phyloP scores from a whole-genome alignment of 2,329 filamentous ascomycete genomes.

The Eurotiales sp. region DNA sequence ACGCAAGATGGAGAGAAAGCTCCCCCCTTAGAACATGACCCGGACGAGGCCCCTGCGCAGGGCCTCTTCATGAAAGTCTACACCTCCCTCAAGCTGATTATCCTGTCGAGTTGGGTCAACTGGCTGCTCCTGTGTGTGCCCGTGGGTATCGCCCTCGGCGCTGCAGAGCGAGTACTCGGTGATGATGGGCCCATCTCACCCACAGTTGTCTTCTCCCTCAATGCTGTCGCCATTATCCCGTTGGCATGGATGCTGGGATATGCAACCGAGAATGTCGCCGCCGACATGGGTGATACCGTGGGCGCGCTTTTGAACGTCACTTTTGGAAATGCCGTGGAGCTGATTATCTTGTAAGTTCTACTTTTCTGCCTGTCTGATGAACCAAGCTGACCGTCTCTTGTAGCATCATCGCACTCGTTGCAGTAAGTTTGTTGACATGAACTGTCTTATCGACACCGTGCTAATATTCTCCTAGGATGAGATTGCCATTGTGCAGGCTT shows the following conservation, averaged over 20 bases:
- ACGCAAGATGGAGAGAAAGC: conserved; percentile 50
- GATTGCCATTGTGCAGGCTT: conserved; percentile 84
- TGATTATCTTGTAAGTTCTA: conserved; percentile 59
- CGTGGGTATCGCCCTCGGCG: conserved; percentile 27
- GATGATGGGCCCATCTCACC: conserved; percentile 41
- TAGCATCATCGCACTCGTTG: conserved; percentile 61
- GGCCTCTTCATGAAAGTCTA: conserved; percentile 50
- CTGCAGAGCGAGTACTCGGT: conserved; percentile 19
- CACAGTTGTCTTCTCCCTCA: conserved; percentile 64
- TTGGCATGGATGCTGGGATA: conserved; percentile 65
- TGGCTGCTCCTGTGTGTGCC: conserved; percentile 31
- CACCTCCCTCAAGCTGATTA: conserved; percentile 53
- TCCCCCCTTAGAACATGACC: conserved; percentile 55
- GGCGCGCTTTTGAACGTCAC: conserved; percentile 68
- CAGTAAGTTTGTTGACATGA: conserved; percentile 45
- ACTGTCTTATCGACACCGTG: neutral
- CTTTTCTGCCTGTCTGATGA: neutral
- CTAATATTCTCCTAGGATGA: conserved; percentile 52
- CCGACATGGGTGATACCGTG: conserved; percentile 64
- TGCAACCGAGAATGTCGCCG: conserved; percentile 69
- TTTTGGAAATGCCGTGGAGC: conserved; percentile 70
- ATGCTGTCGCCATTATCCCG: conserved; percentile 68
- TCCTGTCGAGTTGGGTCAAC: conserved; percentile 52
- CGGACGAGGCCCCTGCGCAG: conserved; percentile 34
- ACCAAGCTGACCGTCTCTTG: neutral